Conservation (phyloP, 1,284 basidiomycete species). For the Heterobasidion parviporum region DNA sequence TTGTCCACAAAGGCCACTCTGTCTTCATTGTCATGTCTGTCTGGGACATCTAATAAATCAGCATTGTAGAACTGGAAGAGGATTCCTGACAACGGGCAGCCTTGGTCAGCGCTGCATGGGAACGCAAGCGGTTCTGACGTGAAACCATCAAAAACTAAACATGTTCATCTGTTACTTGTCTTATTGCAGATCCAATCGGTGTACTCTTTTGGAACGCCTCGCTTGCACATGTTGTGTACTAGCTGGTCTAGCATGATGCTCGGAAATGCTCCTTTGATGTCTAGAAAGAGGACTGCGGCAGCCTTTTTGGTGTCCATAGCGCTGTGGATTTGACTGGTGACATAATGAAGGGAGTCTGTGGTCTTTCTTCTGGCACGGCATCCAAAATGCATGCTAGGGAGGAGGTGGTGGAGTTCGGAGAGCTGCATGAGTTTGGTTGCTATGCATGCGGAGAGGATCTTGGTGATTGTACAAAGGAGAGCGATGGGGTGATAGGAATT, state of each 20-base stretch:
- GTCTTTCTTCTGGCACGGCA: conserved; percentile 26
- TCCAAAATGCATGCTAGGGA: conserved; percentile 25
- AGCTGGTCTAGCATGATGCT: conserved; percentile 20
- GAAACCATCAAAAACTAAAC: background rate
- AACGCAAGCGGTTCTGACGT: background rate
- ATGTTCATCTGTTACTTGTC: conserved; percentile 8
- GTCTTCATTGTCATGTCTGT: conserved; percentile 7
- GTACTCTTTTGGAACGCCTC: background rate
- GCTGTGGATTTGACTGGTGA: conserved; percentile 19
- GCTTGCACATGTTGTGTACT: conserved; percentile 22
- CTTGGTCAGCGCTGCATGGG: background rate
- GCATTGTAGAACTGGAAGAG: conserved; percentile 26
- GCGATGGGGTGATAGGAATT: conserved; percentile 32
- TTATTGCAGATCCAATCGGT: conserved; percentile 15
- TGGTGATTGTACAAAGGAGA: conserved; percentile 26
- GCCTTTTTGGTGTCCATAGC: conserved; percentile 14
- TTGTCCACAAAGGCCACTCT: conserved; percentile 24
- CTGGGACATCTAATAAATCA: conserved; percentile 15
- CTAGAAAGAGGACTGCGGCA: conserved; percentile 25
- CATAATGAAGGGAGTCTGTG: conserved; percentile 26
- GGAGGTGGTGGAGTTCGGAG: conserved; percentile 13
- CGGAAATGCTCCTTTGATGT: conserved; percentile 33
- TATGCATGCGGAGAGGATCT: conserved; percentile 21
- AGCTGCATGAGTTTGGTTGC: conserved; percentile 16
- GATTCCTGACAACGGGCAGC: conserved; percentile 23